Evolutionary conservation across 2,329 filamentous ascomycete species (phyloP).

Genomic region (Colletotrichum higginsianum): DNA sequence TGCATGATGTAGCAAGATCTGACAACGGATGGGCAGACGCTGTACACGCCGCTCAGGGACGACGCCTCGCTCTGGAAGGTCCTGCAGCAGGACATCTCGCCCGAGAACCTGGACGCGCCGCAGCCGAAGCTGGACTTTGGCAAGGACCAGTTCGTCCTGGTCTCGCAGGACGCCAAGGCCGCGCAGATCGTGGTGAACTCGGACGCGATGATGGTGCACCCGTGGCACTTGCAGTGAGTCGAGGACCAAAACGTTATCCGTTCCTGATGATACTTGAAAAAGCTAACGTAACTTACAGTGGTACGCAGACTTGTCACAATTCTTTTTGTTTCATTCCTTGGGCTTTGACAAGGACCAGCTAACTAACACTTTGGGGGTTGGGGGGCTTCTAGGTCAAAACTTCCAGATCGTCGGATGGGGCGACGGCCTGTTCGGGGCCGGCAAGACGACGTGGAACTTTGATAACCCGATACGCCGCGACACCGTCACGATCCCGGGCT

Average conservation of each 20-base stretch:
- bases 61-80: constrained; percentile 40
- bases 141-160: constrained; percentile 41
- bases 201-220: constrained; percentile 45
- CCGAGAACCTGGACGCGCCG: constrained; percentile 32
- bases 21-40: constrained; percentile 22
- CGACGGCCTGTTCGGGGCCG: constrained; percentile 50
- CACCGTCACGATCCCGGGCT: constrained; percentile 67
- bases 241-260: no score
- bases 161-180: constrained; percentile 41
- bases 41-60: constrained; percentile 40
- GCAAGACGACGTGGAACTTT: constrained; percentile 45
- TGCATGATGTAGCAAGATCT: no score
- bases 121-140: constrained; percentile 36
- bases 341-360: not conserved
- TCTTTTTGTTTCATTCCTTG: not conserved
- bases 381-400: constrained; percentile 59
- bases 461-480: constrained; percentile 56
- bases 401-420: constrained; percentile 64
- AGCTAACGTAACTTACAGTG: constrained; percentile 25
- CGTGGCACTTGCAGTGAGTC: constrained; percentile 46
- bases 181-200: constrained; percentile 47
- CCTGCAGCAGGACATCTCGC: constrained; percentile 26
- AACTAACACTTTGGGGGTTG: not conserved
- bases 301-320: constrained; percentile 6
- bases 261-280: no score